Conservation (phyloP, 1,284 basidiomycete species). For the Boletus smithii region DNA sequence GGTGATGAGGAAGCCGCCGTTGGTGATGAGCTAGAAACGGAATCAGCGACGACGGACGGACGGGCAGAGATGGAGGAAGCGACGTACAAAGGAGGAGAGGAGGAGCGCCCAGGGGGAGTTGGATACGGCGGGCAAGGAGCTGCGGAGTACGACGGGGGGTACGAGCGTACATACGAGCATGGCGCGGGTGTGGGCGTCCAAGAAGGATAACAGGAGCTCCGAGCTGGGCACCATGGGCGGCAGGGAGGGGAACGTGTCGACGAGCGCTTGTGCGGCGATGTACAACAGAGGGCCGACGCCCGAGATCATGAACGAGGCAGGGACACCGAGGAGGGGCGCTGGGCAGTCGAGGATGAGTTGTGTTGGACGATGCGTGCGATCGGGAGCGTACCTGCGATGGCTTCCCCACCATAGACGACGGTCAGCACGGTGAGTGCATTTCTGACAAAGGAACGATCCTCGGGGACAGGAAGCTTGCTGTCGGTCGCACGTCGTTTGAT, state of each 20-base stretch:
- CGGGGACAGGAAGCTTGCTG: conserved; percentile 32
- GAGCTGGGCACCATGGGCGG: conserved; percentile 48
- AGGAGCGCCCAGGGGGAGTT: conserved; percentile 70
- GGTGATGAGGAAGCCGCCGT: conserved; percentile 69
- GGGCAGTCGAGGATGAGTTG: background rate
- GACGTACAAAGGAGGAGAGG: conserved; percentile 60
- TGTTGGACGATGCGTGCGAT: background rate
- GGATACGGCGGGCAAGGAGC: conserved; percentile 47
- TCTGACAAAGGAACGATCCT: conserved; percentile 55
- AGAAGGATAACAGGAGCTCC: conserved; percentile 60
- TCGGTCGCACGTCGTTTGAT: conserved; percentile 22
- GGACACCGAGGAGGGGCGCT: conserved; percentile 62
- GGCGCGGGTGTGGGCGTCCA: conserved; percentile 69
- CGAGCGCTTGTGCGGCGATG: conserved; percentile 49
- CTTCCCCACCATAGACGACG: conserved; percentile 74
- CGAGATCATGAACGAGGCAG: conserved; percentile 69
- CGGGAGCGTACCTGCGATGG: conserved; percentile 48
- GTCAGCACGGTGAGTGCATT: conserved; percentile 54
- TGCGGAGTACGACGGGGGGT: conserved; percentile 56
- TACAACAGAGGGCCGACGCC: conserved; percentile 57
- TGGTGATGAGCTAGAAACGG: conserved; percentile 55
- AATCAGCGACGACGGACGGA: background rate
- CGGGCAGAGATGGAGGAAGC: background rate
- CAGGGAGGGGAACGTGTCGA: conserved; percentile 54
- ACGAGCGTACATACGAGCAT: conserved; percentile 69